Base-by-base conservation (phyloP, 768 basidiomycete species). In the Solioccasus polychromus region DNA sequence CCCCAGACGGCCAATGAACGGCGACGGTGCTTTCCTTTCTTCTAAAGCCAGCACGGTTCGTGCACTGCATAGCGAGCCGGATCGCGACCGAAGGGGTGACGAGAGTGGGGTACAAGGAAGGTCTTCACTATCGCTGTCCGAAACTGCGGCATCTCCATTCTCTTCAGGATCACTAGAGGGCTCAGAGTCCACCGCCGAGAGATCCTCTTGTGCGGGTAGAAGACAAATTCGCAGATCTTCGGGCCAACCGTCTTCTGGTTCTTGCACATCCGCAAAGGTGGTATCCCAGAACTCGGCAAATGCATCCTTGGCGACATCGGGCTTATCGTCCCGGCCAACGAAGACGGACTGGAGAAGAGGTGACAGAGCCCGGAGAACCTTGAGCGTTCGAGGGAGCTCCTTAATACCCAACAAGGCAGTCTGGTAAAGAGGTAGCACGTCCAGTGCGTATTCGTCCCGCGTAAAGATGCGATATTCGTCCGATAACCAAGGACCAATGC, bases 371-470 rank as follows among this genome's bases (percentile, higher is more conserved):
- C 72, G 67, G 23, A 88, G 64, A n/a, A 68, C 68, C 7, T 62
- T 54, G 11, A 67, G 31, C 1, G 64, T 68, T 5, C 56, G 58
- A 1, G 78, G 74, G 3, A 83, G 65, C 3, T 67, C 66, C 47
- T 75, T 76, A 25, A 85, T 68, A 42, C 71, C 67, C 42, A 82
- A 53, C 32, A 87, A 57, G 28, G 75, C 64, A 11, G 75, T 79
- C 57, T 85, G 74, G 53, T 88, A 91, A 40, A 88, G 57, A 0
- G 79, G 74, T 12, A 85, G 58, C 45, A 85, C 72, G 59, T 86
- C 83, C 50, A 78, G 71, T 15, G 66, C 66, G 46, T 87, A 77
- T 40, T 85, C 81, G 20, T 76, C 74, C 24, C 67, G 68, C 11
- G 68, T 67, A 63, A 84, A 78, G 8, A 70, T 67, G 19, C 59